A percentile compares a stretch with the other conserved stretches of the same genome.
These are phyloP conservation scores for Stemphylium vesicarium DNA, from an alignment of 2,329 filamentous ascomycete species.

Conservation along the genomic window DNA sequence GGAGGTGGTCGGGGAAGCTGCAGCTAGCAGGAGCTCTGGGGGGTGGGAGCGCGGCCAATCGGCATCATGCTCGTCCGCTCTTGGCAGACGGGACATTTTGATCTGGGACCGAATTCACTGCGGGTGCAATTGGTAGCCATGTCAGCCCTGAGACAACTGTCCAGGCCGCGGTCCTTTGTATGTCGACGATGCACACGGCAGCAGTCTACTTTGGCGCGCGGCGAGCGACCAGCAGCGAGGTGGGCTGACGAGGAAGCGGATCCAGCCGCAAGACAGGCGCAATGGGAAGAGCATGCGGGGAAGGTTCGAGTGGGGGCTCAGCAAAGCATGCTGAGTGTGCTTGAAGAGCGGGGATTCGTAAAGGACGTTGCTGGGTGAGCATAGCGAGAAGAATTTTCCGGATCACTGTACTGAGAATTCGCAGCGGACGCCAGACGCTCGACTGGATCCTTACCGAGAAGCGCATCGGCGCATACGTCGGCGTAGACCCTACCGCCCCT, in stretches of 20 bases:
- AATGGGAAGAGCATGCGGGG: conserved; percentile 39
- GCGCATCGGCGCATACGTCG: conserved; percentile 77
- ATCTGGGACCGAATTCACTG: conserved; percentile 10
- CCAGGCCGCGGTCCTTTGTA: conserved; percentile 34
- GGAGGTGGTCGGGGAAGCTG: conserved; percentile 32
- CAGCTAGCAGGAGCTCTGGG: conserved; percentile 5
- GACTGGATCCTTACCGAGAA: conserved; percentile 68
- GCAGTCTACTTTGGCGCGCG: conserved; percentile 23
- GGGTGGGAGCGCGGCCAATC: conserved; percentile 29
- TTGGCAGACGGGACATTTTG: conserved; percentile 31
- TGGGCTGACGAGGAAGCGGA: conserved; percentile 32
- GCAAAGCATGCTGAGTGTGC: conserved; percentile 63
- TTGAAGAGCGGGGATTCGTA: conserved; percentile 75
- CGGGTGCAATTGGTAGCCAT: conserved; percentile 34
- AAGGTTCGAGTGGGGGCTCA: conserved; percentile 38
- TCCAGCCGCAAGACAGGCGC: conserved; percentile 17
- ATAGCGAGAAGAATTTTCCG: conserved; percentile 4
- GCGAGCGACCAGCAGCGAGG: conserved; percentile 21
- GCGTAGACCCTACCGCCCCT: conserved; percentile 80
- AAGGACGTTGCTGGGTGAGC: conserved; percentile 76
- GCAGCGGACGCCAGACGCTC: conserved; percentile 59
- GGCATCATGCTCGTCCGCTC: conserved; percentile 10
- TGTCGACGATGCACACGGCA: conserved; percentile 39
- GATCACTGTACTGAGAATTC: conserved; percentile 16
- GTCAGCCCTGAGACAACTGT: conserved; percentile 37